Conservation (phyloP, 768 basidiomycete genomes). For the Xanthoconium purpureum region DNA sequence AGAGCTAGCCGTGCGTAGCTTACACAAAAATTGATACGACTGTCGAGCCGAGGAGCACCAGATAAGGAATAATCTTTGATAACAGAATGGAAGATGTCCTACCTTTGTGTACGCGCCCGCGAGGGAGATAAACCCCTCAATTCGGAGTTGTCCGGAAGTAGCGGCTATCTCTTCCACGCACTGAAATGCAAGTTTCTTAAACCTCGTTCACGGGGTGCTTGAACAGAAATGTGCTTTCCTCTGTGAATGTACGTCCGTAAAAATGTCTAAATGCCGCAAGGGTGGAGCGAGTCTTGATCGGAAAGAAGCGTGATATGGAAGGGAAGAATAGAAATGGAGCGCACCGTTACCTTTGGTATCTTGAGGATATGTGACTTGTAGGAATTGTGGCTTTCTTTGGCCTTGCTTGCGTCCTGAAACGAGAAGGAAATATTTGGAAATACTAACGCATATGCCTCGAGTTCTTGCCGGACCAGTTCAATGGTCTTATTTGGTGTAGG, state of each 20-base stretch:
- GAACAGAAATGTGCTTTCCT: constrained; percentile 44
- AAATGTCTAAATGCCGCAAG: constrained; percentile 68
- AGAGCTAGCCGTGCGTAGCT: constrained; percentile 22
- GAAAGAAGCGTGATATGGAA: constrained; percentile 18
- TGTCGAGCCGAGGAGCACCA: constrained; percentile 34
- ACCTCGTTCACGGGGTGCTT: background rate
- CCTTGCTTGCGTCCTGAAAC: constrained; percentile 52
- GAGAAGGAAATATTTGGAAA: constrained; percentile 70
- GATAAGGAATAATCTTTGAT: constrained; percentile 17
- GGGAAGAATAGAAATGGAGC: constrained; percentile 10
- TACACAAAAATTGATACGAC: constrained; percentile 88
- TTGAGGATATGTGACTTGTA: constrained; percentile 49
- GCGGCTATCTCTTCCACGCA: constrained; percentile 64
- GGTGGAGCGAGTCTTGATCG: constrained; percentile 57
- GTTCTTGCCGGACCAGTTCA: constrained; percentile 64
- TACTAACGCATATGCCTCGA: constrained; percentile 71
- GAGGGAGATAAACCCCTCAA: constrained; percentile 85
- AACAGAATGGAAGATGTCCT: constrained; percentile 14
- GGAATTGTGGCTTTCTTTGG: constrained; percentile 31
- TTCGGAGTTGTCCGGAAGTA: constrained; percentile 45
- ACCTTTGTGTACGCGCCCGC: constrained; percentile 75
- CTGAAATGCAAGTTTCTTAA: constrained; percentile 38
- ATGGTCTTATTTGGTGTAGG: constrained; percentile 55
- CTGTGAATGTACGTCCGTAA: constrained; percentile 67
- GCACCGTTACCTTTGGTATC: constrained; percentile 59